Conservation (phyloP, 2,329 filamentous ascomycete genomes). For the Mariannaea elegans region DNA sequence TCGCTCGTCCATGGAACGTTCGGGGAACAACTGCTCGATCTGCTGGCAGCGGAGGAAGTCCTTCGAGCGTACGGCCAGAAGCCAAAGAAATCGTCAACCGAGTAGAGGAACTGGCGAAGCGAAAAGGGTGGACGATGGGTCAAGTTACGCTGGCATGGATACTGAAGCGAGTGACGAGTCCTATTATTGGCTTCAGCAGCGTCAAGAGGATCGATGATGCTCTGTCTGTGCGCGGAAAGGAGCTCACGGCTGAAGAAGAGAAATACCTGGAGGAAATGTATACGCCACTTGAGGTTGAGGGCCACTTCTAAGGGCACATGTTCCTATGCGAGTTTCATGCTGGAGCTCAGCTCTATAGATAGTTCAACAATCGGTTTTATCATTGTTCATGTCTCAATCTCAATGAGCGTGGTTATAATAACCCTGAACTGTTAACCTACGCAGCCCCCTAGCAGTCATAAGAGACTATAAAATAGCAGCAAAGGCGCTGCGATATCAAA, state of each 20-base stretch:
- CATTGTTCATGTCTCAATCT: too few relatives aligned
- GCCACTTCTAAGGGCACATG: too few relatives aligned
- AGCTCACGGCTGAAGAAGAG: not conserved
- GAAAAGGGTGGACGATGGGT: slow-evolving; percentile 67
- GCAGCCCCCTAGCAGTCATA: too few relatives aligned
- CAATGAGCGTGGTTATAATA: too few relatives aligned
- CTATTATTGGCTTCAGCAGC: slow-evolving; percentile 69
- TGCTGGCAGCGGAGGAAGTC: not conserved
- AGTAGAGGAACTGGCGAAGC: slow-evolving; percentile 62
- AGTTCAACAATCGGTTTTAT: too few relatives aligned
- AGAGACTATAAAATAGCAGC: too few relatives aligned
- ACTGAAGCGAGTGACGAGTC: slow-evolving; percentile 60
- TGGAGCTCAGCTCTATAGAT: too few relatives aligned
- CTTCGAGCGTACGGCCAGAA: not conserved
- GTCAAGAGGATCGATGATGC: slow-evolving; percentile 65
- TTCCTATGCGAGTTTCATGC: too few relatives aligned
- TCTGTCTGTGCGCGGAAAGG: not conserved
- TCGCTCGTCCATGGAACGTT: not conserved
- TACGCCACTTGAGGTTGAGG: not conserved
- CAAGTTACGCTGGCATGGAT: slow-evolving; percentile 73
- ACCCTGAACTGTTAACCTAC: too few relatives aligned
- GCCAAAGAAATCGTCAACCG: slow-evolving; percentile 35
- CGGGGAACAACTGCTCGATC: not conserved
- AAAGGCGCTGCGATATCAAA: too few relatives aligned
- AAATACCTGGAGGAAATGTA: not conserved